A percentile compares a stretch with the other conserved stretches of the same genome.
phyloP scores from a whole-genome alignment of 1,139 yeast genomes.

The Nematodospora anomalae region DNA sequence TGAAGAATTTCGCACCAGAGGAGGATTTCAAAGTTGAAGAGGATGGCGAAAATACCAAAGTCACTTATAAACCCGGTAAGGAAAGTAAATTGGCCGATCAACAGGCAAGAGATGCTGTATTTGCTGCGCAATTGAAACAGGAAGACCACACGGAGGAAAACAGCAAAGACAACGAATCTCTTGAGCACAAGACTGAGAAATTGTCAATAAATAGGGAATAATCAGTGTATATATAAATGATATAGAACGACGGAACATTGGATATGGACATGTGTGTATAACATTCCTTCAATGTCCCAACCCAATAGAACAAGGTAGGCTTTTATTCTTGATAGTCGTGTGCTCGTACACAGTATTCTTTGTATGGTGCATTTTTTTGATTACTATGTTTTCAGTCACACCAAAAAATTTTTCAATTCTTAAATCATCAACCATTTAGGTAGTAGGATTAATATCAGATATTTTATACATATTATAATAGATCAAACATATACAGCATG shows the following conservation, averaged over 20 bases:
- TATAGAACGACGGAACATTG: no score
- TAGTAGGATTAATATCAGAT: background rate
- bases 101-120: constrained; percentile 34
- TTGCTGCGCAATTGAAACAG: constrained; percentile 9
- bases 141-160: constrained; percentile 7
- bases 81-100: constrained; percentile 51
- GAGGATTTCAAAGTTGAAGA: constrained; percentile 49
- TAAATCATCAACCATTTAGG: background rate
- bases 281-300: no score
- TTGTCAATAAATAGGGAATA: constrained; percentile 6
- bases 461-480: background rate
- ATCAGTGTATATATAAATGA: no score
- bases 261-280: no score
- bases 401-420: constrained; percentile 1
- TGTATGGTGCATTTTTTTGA: no score
- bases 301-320: no score
- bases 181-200: constrained; percentile 9
- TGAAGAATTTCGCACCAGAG: constrained; percentile 71
- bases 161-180: constrained; percentile 2
- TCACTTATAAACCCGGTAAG: constrained; percentile 48
- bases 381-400: no score
- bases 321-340: no score
- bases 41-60: constrained; percentile 43
- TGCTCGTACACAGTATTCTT: no score
- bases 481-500: constrained; percentile 23